A percentile compares a stretch with the other conserved stretches of the same genome.
Evolutionary conservation across 345 rosid species (phyloP).

Genomic region (Luvunga scandens): DNA sequence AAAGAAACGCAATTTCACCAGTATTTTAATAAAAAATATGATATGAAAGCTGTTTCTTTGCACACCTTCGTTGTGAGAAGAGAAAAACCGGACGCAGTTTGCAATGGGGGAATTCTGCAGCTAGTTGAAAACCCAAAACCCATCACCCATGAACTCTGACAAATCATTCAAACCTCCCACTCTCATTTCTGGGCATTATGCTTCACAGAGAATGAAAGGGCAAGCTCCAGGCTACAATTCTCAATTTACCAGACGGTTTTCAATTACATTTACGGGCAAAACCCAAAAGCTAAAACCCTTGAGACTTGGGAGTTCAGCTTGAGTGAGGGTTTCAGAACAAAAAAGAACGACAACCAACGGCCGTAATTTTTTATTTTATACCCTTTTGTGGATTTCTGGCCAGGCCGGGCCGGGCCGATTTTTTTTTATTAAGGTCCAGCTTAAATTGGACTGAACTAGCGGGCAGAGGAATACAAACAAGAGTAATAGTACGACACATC

Average conservation of each 20-base stretch:
- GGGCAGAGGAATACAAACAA: too few species aligned
- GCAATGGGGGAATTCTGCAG: slow-evolving; percentile 13
- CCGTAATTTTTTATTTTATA: too few species aligned
- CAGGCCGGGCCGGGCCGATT: not conserved
- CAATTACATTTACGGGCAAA: not conserved
- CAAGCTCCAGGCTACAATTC: too few species aligned
- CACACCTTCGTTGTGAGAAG: slow-evolving; percentile 28
- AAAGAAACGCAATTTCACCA: not conserved
- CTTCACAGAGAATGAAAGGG: too few species aligned
- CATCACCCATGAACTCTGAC: slow-evolving; percentile 12
- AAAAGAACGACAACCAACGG: too few species aligned
- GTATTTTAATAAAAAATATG: too few species aligned
- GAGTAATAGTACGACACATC: too few species aligned
- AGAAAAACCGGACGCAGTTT: slow-evolving; percentile 12
- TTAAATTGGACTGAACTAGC: not conserved
- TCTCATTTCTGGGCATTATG: too few species aligned
- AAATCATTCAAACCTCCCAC: slow-evolving; percentile 1
- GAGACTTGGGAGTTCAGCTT: too few species aligned
- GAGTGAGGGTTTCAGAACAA: not conserved
- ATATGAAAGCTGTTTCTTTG: slow-evolving; percentile 9
- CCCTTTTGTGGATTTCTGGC: not conserved
- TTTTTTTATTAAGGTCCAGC: not conserved
- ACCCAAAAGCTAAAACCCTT: not conserved
- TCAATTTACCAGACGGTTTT: not conserved
- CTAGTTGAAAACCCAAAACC: slow-evolving; percentile 20